These are phyloP conservation scores for Dillenia turbinata DNA, from an alignment of 164 flowering plant species.

Conservation along the genomic window DNA sequence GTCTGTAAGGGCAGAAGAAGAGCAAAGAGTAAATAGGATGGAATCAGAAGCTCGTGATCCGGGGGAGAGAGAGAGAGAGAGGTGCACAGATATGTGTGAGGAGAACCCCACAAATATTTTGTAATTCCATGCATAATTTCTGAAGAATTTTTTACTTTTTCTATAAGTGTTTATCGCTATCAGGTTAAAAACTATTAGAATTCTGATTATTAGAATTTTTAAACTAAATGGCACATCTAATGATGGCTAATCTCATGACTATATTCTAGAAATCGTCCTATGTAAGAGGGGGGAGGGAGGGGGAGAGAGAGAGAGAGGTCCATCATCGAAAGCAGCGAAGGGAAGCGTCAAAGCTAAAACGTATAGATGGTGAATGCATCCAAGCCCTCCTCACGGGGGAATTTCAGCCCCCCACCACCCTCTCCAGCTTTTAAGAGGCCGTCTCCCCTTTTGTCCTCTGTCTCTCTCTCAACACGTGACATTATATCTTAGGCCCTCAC, in stretches of 20 bases:
- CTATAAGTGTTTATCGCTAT: too few relatives aligned
- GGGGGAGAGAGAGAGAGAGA: too few relatives aligned
- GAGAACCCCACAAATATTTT: too few relatives aligned
- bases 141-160: too few relatives aligned
- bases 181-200: too few relatives aligned
- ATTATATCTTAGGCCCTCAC: slow-evolving; percentile 2
- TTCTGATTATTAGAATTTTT: too few relatives aligned
- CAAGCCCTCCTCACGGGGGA: slow-evolving; percentile 71
- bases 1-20: too few relatives aligned
- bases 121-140: too few relatives aligned
- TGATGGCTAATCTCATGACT: too few relatives aligned
- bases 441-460: slow-evolving; percentile 5
- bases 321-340: slow-evolving; percentile 52
- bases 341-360: slow-evolving; percentile 13
- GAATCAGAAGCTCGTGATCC: slow-evolving; percentile 28
- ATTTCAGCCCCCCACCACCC: slow-evolving; percentile 16
- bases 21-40: not conserved
- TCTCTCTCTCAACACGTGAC: slow-evolving; percentile 39
- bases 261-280: too few relatives aligned
- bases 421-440: slow-evolving; percentile 19
- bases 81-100: too few relatives aligned
- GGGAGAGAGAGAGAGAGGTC: not conserved
- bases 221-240: too few relatives aligned
- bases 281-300: not conserved
- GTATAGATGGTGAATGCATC: slow-evolving; percentile 34